Evolutionary conservation across 495 filamentous ascomycete species (phyloP), one percentile per base, ranked within the genome.

Genomic region (Entonaema liquescens): DNA sequence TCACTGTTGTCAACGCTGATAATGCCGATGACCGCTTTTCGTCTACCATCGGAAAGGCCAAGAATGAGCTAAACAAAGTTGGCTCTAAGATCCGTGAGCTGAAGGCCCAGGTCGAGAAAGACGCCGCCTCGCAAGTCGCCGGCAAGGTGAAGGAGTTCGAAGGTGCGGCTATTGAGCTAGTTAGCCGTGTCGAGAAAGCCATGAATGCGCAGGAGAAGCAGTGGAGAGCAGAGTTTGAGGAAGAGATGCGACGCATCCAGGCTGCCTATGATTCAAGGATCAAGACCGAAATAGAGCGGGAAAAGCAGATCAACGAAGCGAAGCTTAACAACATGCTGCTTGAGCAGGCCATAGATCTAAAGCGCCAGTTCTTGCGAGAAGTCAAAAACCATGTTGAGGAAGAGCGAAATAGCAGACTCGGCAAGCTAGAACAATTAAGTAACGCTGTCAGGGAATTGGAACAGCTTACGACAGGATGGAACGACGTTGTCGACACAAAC

Each of bases 221-320:
- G 72, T 97, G 90, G 89, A 89, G 90, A 21, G 89, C 91, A 56
- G 95, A 99, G 76, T 97, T 96, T 72, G 95, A 97, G 77, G 83
- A 86, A 25, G 95, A 98, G 83, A 91, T 93, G 57, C 90, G 92
- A 78, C 89, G 89, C 70, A 82, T 98, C 36, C 84, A 88, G 54
- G 68, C 86, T 44, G 88, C 84, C 63, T 98, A 97, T 82, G 89
- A 94, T 70, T 83, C 92, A 36, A 92, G 93, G 78, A 86, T 97
- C 49, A 78, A 89, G 56, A 87, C 88, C 13, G 92, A 97, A 79
- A 83, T 93, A 59, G 88, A 91, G 59, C 88, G 90, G 29, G 89
- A 90, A 53, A 85, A 90, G 57, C 85, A 91, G 72, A 80, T 98
- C 29, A 86, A 89, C 68, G 93, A 97, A 74, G 89, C 94, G 79